Conservation (phyloP, 768 basidiomycete species). For the Boletus sp. region DNA sequence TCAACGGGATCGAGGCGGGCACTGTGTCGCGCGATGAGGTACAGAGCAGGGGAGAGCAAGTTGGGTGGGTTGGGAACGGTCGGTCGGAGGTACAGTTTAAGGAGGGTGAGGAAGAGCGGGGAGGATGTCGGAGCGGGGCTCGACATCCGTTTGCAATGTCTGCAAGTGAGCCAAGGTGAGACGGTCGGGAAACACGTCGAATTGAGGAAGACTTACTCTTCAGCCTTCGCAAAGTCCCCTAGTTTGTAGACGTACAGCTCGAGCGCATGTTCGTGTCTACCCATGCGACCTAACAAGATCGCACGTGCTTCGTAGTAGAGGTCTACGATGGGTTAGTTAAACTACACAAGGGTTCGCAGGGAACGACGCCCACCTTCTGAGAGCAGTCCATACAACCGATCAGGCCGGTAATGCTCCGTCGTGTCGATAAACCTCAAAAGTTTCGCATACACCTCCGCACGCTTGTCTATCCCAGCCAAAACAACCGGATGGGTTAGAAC, state of each 20-base stretch:
- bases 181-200: not conserved
- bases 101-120: constrained; percentile 76
- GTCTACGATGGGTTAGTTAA: constrained; percentile 42
- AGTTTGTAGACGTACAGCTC: constrained; percentile 91
- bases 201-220: constrained; percentile 58
- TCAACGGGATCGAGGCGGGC: constrained; percentile 80
- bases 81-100: constrained; percentile 85
- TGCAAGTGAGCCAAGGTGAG: constrained; percentile 29
- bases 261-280: constrained; percentile 90
- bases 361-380: constrained; percentile 60
- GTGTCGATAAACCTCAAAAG: constrained; percentile 74
- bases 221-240: constrained; percentile 80
- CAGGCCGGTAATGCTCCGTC: constrained; percentile 67
- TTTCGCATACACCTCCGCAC: constrained; percentile 55
- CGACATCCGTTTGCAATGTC: constrained; percentile 88
- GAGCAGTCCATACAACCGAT: constrained; percentile 78
- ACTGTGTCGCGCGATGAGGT: constrained; percentile 83
- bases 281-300: constrained; percentile 83
- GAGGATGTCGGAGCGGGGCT: constrained; percentile 51
- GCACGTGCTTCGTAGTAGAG: constrained; percentile 91
- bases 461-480: constrained; percentile 37
- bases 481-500: not conserved
- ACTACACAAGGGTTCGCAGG: not conserved
- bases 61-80: constrained; percentile 46
- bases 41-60: constrained; percentile 77